Evolutionary conservation across 2,329 filamentous ascomycete genomes (phyloP).

Genomic region (Purpureocillium takamizusanense): DNA sequence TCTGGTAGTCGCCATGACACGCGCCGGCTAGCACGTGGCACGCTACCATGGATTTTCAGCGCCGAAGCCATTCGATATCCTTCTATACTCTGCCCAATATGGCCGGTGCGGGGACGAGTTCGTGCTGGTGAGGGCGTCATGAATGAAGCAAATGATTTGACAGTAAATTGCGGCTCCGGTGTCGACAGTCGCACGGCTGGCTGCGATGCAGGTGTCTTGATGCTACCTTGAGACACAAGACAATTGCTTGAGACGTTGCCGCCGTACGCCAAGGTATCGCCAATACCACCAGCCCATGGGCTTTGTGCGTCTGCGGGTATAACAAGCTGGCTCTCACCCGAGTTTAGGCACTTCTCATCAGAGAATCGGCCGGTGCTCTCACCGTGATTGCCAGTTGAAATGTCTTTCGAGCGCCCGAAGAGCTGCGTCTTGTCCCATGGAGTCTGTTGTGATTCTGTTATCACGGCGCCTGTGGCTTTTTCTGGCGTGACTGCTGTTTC

Average conservation of each 20-base stretch:
- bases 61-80: constrained; percentile 14
- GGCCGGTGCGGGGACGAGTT: constrained; percentile 8
- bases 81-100: neutral
- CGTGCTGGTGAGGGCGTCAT: constrained; percentile 38
- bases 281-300: constrained; percentile 11
- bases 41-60: constrained; percentile 23
- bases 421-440: constrained; percentile 5
- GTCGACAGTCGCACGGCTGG: constrained; percentile 20
- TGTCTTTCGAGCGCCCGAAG: neutral
- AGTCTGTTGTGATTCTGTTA: constrained; percentile 7
- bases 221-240: too few species aligned
- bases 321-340: neutral
- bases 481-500: too few species aligned
- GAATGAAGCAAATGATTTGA: constrained; percentile 44
- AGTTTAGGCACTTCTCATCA: neutral
- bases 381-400: neutral
- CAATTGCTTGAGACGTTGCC: too few species aligned
- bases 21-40: constrained; percentile 15
- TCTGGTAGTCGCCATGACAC: constrained; percentile 29
- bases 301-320: constrained; percentile 8
- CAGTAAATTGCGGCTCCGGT: constrained; percentile 36
- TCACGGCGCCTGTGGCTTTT: neutral
- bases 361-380: neutral
- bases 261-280: neutral
- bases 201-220: neutral